Evolutionary conservation across 768 basidiomycete genomes (phyloP), one percentile per base, ranked within the genome.

Genomic region (Cyclocybe cylindracea): DNA sequence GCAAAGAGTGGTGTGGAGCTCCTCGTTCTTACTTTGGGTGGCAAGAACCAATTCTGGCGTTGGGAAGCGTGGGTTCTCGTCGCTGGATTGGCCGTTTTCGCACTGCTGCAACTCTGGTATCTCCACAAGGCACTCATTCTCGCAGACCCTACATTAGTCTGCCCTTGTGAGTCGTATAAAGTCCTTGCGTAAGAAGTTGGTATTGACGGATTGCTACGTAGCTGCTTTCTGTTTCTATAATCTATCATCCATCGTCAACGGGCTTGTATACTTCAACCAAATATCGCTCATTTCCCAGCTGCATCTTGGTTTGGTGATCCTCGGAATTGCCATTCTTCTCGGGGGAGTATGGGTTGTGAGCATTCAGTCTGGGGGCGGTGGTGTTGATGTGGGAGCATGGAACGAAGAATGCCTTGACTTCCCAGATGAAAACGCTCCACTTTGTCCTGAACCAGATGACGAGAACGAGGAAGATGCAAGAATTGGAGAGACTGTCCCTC

Each of bases 141-240:
- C 34, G 91, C 89, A 8, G 85, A 91, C 64, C 94, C 94, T 1
- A 92, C 88, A 0, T 69, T 93, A 43, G 89, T 94, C 32, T 93
- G 91, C 66, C 92, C 92, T 44, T 79, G 89, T 89, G 63, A 71
- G 88, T 79, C 8, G 24, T 47, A 44, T 41, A 14, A 10, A 11
- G 41, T 18, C 16, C 19, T 46, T 48, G 18, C 50, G 24, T 42
- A 46, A 16, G 19, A 19, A 53, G 52, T 36, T 54, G 61, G 37
- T 29, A 16, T 37, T 60, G 7, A 50, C 54, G 55, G 18, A 53
- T 51, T n/a, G 50, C 52, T 48, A 53, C 47, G 19, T 59, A 84
- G 86, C 92, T 64, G 93, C 94, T 5, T 98, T 96, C 71, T 96
- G 93, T 68, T 92, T 94, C 68, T 98, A 96, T 72, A 98, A 96